phyloP scores from a whole-genome alignment of 305 asterid genomes.

The Solanum hybrid region DNA sequence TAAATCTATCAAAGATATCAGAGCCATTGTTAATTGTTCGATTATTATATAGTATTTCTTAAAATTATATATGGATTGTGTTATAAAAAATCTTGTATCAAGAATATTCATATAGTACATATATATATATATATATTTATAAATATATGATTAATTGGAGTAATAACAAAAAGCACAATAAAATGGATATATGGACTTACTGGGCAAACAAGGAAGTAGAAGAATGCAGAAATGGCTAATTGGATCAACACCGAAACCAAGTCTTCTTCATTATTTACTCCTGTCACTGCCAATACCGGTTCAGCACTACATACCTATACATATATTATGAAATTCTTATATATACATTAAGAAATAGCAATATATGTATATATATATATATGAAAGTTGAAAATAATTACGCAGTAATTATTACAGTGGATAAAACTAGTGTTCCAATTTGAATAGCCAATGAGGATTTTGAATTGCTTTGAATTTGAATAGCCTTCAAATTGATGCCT shows the following conservation, averaged over 20 bases:
- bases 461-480: slow-evolving; percentile 11
- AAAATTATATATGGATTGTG: too few species aligned
- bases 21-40: too few species aligned
- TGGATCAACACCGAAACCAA: slow-evolving; percentile 53
- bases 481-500: slow-evolving; percentile 12
- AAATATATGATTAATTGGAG: background rate
- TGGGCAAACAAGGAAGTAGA: slow-evolving; percentile 63
- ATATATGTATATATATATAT: background rate
- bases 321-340: background rate
- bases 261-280: slow-evolving; percentile 56
- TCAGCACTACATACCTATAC: slow-evolving; percentile 39
- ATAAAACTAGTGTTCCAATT: slow-evolving; percentile 43
- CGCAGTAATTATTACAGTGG: slow-evolving; percentile 28
- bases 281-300: slow-evolving; percentile 73
- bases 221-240: slow-evolving; percentile 56
- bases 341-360: background rate
- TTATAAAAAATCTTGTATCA: too few species aligned
- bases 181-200: slow-evolving; percentile 30
- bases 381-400: background rate
- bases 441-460: slow-evolving; percentile 45
- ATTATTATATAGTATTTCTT: too few species aligned
- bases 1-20: too few species aligned
- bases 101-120: too few species aligned
- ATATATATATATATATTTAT: too few species aligned
- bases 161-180: background rate